Base-by-base conservation (phyloP, 179 eudicot species). In the Camellia oleifera region DNA sequence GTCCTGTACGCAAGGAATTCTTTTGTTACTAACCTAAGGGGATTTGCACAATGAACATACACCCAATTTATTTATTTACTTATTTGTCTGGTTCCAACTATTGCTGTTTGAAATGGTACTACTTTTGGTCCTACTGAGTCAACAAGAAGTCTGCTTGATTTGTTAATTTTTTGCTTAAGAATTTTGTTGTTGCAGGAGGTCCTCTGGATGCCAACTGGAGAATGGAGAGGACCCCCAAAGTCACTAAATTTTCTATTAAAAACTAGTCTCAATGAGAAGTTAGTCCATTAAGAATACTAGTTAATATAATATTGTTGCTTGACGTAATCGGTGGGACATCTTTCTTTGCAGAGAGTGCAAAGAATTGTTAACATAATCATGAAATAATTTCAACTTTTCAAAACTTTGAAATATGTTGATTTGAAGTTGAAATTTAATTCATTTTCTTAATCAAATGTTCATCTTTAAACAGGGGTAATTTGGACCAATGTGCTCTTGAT, bases 401-500 rank as follows among this genome's bases (percentile, higher is more conserved):
- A 23, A 11, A 61, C 23, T 20, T 70, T 58, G 26, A 26, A 71
- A 78, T 77, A 46, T 68, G 50, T 32, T 23, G 26, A 7, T 14
- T 78, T 58, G 20, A 69, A 11, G 53, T 26, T 56, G 18, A 56
- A 56, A 18, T 40, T 58, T 14, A 44, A 2, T 69, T 67, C 50
- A 56, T 45, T 58, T 78, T 73, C n/a, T 18, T 14, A 42, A 72
- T 76, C 42, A 44, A 46, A 23, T 77, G 18, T 64, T 32, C 79
- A 46, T 80, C 69, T 75, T 83, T 71, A 56, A 86, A 81, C 92
- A 97, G 99, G 91, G 70, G 83, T 87, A 72, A 91, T 93, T 81
- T 97, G 99, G 99, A 85, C 90, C 68, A 97, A 94, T 81, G 97
- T 97, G 81, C 89, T 92, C 62, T 83, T 92, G 83, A 91, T 97